Evolutionary conservation across 2,329 filamentous ascomycete genomes (phyloP), one percentile per base, ranked within the genome.

Genomic region (Ophiosphaerella korrae): DNA sequence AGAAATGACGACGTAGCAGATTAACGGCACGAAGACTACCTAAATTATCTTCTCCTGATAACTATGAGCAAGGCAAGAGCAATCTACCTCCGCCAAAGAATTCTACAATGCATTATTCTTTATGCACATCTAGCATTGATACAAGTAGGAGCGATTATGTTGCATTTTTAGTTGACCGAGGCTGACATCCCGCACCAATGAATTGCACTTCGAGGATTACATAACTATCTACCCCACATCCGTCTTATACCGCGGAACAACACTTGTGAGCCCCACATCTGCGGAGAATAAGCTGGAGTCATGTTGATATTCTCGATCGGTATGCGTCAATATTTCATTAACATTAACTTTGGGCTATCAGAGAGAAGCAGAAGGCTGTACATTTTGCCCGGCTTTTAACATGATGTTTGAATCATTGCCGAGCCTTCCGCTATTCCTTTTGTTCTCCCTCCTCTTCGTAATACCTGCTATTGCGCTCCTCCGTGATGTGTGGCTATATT

Each of bases 401-500:
- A 71, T 71, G 68, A 63, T 67, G 24, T 11, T 64, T 59, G 64
- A 65, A 37, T 56, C 60, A 2, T 24, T 67, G 34, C 42, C 59
- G 36, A 26, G 51, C 36, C 42, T 58, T 7, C 53, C 60, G 16
- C 49, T 58, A 16, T 66, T 61, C 44, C 37, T 61, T n/a, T 69
- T 60, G 66, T 50, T 67, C 16, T 68, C 62, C 16, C 50, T 70
- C 32, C 13, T 71, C 33, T 36, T 73, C 18, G 55, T 55, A 4
- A 41, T 66, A n/a, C 64, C 66, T n/a, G 48, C 57, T 14, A 37
- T 62, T 39, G 60, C 62, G 2, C 55, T 71, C 37, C 42, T 68
- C 35, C 60, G 54, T 49, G 66, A 71, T 62, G 50, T 63, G 45
- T 69, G 62, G 61, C 16, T 63, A 49, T 70, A 65, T 66, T 34